These are phyloP conservation scores for Stachybotrys echinatus DNA, from an alignment of 2,329 filamentous ascomycete genomes.

Conservation along the genomic window DNA sequence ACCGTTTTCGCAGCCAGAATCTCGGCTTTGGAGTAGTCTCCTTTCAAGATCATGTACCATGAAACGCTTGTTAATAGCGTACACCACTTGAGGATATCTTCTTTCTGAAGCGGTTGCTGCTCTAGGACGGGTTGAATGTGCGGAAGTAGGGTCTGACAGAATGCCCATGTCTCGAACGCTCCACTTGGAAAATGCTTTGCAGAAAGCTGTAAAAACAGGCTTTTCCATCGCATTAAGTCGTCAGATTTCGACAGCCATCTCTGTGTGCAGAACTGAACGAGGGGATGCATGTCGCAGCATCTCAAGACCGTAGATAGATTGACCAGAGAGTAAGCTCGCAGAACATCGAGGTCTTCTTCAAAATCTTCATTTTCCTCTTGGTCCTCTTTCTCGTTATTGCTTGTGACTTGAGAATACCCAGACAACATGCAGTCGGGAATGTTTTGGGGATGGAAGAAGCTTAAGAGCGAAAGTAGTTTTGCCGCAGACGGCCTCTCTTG, in stretches of 20 bases:
- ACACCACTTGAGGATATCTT: background rate
- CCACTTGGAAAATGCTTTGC: conserved; percentile 8
- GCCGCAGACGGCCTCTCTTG: conserved; percentile 25
- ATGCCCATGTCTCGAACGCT: conserved; percentile 6
- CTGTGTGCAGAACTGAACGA: conserved; percentile 15
- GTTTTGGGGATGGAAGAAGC: conserved; percentile 37
- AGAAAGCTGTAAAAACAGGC: conserved; percentile 6
- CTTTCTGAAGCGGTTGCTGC: background rate
- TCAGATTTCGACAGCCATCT: conserved; percentile 10
- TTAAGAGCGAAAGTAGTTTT: conserved; percentile 38
- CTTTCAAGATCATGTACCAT: background rate
- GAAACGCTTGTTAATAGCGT: conserved; percentile 5
- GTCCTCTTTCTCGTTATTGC: background rate
- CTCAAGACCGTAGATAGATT: background rate
- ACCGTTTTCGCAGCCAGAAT: background rate
- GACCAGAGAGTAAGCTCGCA: conserved; percentile 12
- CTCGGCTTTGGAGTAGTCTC: conserved; percentile 3
- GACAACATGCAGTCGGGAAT: conserved; percentile 23
- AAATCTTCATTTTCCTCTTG: conserved; percentile 1
- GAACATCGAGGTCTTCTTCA: conserved; percentile 8
- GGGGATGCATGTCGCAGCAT: conserved; percentile 13
- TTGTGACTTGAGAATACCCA: background rate
- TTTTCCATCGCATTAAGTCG: conserved; percentile 2
- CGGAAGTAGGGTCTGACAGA: conserved; percentile 8
- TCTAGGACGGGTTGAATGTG: conserved; percentile 7